Evolutionary conservation across 345 rosid genomes (phyloP).

Genomic region (Populus deltoides): DNA sequence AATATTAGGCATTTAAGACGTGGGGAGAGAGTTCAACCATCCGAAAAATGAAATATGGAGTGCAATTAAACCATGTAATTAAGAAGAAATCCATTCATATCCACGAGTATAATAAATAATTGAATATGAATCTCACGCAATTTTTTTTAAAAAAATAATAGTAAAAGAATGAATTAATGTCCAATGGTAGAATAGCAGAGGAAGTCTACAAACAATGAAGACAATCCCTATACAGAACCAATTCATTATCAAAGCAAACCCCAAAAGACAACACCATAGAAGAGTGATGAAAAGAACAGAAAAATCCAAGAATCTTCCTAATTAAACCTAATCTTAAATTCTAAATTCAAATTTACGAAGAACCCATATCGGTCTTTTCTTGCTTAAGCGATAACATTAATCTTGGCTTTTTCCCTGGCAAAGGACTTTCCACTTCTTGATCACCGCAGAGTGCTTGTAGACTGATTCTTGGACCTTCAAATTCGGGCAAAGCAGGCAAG

Average conservation of each 20-base stretch:
- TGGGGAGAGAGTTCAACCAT: background rate
- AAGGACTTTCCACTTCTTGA: conserved; percentile 68
- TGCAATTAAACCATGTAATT: background rate
- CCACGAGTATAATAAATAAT: background rate
- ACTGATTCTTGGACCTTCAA: conserved; percentile 2
- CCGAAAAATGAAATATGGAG: background rate
- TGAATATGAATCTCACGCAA: background rate
- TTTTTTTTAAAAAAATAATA: background rate
- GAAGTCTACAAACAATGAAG: conserved; percentile 19
- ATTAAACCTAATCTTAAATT: background rate
- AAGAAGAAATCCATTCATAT: conserved; percentile 1
- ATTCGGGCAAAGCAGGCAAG: conserved; percentile 75
- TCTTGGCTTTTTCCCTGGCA: conserved; percentile 65
- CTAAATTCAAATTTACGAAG: background rate
- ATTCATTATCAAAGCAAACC: conserved; percentile 7
- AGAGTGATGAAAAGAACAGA: background rate
- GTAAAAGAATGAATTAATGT: conserved; percentile 20
- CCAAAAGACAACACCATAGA: background rate
- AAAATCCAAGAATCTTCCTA: background rate
- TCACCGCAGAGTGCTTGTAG: conserved; percentile 19
- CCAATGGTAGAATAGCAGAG: background rate
- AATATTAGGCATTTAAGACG: background rate
- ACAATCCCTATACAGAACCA: conserved; percentile 34
- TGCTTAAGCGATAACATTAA: conserved; percentile 21
- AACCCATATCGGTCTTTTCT: conserved; percentile 9